Evolutionary conservation across 768 basidiomycete species (phyloP).

Genomic region (Cyathus striatus): DNA sequence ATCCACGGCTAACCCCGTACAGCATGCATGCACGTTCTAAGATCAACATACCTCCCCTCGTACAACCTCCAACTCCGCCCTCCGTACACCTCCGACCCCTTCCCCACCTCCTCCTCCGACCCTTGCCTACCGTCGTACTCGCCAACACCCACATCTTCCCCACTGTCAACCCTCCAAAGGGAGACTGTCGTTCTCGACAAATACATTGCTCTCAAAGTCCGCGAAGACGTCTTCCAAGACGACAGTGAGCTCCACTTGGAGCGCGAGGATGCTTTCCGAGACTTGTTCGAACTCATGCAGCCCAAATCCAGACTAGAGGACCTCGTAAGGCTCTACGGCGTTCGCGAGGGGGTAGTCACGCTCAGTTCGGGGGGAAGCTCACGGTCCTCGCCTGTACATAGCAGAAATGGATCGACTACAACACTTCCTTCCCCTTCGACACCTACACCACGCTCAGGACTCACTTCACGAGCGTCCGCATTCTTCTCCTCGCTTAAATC

Average conservation of each 20-base stretch:
- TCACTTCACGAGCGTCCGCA: slow-evolving; percentile 2
- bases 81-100: slow-evolving; percentile 77
- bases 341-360: slow-evolving; percentile 32
- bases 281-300: slow-evolving; percentile 74
- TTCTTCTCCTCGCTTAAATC: slow-evolving; percentile 1
- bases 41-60: slow-evolving; percentile 66
- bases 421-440: neutral
- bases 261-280: slow-evolving; percentile 70
- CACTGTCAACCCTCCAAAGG: slow-evolving; percentile 51
- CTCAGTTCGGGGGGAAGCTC: slow-evolving; percentile 12
- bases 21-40: slow-evolving; percentile 81
- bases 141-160: slow-evolving; percentile 12
- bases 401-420: too few relatives aligned
- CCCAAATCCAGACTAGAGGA: slow-evolving; percentile 76
- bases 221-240: slow-evolving; percentile 74
- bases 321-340: slow-evolving; percentile 45
- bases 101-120: slow-evolving; percentile 40
- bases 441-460: slow-evolving; percentile 1
- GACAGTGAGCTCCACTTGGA: slow-evolving; percentile 72
- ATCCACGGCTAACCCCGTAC: too few relatives aligned
- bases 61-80: slow-evolving; percentile 58
- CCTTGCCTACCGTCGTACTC: slow-evolving; percentile 14
- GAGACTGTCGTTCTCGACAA: slow-evolving; percentile 73
- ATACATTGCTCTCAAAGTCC: slow-evolving; percentile 76
- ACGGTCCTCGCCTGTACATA: neutral